Evolutionary conservation across 192 early-diverging fungal species (phyloP), one percentile per base, ranked within the genome.

Genomic region (Coemansia reversa): DNA sequence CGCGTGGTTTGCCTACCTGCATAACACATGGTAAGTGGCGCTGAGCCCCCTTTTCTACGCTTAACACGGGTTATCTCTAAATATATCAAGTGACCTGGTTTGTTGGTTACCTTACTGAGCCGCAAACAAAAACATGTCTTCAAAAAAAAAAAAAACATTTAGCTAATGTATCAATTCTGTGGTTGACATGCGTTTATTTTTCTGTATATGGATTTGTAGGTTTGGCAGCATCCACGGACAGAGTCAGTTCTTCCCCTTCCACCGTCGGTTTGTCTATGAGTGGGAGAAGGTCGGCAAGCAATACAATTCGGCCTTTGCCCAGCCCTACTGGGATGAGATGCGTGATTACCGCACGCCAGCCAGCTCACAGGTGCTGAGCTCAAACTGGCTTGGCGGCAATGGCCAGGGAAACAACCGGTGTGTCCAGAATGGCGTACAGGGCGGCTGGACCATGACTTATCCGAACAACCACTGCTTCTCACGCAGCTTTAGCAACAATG

Each of bases 311-410:
- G 64, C 33, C 50, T 75, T 69, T 53, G 42, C 57, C 48, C 75
- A 78, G 63, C 83, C 83, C 24, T 84, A 84, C 70, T 84, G 83
- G 83, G 83, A 84, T 52, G 75, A 73, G 62, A 75, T 76, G 66
- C 65, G 72, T 30, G 83, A 84, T 69, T 81, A 70, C 67, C 75
- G 67, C 59, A 47, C 45, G 5, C 75, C 75, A 2, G 69, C 63
- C 9, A 57, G 63, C 19, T 81, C 74, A 39, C 69, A 61, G 47
- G 72, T 69, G 33, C 62, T 76, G 30, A 77, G 74, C 29, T 35
- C 65, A 53, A 71, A 66, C 67, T 84, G 75, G 75, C 48, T 78
- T 28, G 83, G 83, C 45, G 72, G 83, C 50, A 81, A 84, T 63
- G 80, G 80, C 42, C 65, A 62, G 53, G 67, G 76, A 27, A 4